Base-by-base conservation (phyloP, 441 rosid species). In the Gossypium aridum region DNA sequence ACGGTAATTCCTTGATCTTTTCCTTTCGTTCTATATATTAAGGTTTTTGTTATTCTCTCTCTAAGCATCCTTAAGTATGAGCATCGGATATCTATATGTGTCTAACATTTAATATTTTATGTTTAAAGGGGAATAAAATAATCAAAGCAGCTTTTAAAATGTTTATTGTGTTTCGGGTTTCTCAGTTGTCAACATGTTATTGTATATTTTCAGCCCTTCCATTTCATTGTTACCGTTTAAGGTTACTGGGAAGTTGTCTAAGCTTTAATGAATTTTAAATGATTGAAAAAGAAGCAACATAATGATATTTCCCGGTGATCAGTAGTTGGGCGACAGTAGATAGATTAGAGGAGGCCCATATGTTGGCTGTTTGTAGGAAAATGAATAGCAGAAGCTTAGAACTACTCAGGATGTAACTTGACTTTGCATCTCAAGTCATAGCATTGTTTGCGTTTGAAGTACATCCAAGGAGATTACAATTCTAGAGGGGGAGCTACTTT, bases 391-490 rank as follows among this genome's bases (percentile, higher is more conserved):
- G 68, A 64, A 64, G 51, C 68, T 16, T 64, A 8, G 7, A 64
- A 17, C 49, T 34, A 31, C 14, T 61, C 14, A 14, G 16, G 34
- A 14, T 6, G 8, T n/a, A 19, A 28, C n/a, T 19, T 14, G 7
- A 8, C 17, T 17, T 31, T 17, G 4, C 10, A 9, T 47, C 59
- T 49, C 1, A 67, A 51, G 31, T 3, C 12, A n/a, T 26, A 16
- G 28, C 25, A 26, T 59, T 13, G 13, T 73, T n/a, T 25, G 23
- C 72, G 23, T 53, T 54, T 71, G 72, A 83, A 95, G 99, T 59
- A 91, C 97, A 75, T 95, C 98, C 5, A 93, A 87, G 81, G 99
- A 95, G 89, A 95, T 95, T 72, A 81, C 96, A 53, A 86, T 90
- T 76, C 89, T 91, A 59, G 98, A 93, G 79, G 99, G 94, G 64